phyloP scores from a whole-genome alignment of 2,329 filamentous ascomycete genomes.

The Thermothelomyces thermophilus region DNA sequence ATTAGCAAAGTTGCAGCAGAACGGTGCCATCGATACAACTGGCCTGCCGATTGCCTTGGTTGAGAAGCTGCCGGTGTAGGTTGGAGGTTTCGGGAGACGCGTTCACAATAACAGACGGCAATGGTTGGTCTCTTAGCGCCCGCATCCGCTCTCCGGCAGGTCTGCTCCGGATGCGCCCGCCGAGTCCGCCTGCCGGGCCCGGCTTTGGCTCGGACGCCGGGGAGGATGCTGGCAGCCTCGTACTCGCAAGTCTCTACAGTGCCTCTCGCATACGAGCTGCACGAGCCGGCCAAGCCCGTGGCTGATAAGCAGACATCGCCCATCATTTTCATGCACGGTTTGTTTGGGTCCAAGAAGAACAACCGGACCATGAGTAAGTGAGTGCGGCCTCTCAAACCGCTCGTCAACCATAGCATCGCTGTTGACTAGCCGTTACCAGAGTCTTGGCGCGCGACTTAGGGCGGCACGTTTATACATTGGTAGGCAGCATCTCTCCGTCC shows the following conservation, averaged over 20 bases:
- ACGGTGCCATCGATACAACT: no score
- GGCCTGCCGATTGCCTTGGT: no score
- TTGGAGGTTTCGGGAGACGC: no score
- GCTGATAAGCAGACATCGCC: constrained; percentile 45
- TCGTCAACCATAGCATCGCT: no score
- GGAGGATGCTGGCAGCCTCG: constrained; percentile 6
- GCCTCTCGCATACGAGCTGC: constrained; percentile 58
- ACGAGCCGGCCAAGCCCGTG: constrained; percentile 47
- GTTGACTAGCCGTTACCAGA: not conserved
- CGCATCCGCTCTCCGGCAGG: not conserved
- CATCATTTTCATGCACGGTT: constrained; percentile 83
- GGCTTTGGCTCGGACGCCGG: not conserved
- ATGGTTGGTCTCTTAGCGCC: constrained; percentile 5
- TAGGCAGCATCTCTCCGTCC: constrained; percentile 37
- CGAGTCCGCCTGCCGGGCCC: constrained; percentile 2
- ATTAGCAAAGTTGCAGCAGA: no score
- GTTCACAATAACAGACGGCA: not conserved
- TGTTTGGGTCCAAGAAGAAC: constrained; percentile 94
- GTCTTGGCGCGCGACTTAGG: constrained; percentile 69
- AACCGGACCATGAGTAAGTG: constrained; percentile 93
- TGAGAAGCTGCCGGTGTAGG: no score
- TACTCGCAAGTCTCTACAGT: constrained; percentile 24
- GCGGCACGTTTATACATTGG: constrained; percentile 74
- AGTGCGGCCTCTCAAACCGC: no score
- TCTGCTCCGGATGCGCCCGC: not conserved